phyloP scores from a whole-genome alignment of 306 rosid genomes.

The Urtica urens region DNA sequence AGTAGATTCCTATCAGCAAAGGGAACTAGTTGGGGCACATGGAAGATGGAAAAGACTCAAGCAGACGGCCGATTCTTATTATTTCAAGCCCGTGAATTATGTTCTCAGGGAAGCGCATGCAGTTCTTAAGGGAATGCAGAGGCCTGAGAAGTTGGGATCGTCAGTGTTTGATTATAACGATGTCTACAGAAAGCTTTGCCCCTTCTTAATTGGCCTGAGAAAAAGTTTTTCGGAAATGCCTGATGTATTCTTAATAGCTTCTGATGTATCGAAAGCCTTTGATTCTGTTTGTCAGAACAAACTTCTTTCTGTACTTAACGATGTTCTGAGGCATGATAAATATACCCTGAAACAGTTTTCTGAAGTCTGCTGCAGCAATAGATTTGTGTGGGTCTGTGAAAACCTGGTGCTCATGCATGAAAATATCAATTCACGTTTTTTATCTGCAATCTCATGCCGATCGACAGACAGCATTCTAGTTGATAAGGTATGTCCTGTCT shows the following conservation, averaged over 20 bases:
- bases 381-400: constrained; percentile 55
- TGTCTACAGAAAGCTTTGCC: constrained; percentile 51
- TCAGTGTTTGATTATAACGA: constrained; percentile 89
- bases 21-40: constrained; percentile 13
- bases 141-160: constrained; percentile 65
- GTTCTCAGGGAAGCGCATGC: constrained; percentile 57
- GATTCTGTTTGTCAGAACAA: constrained; percentile 72
- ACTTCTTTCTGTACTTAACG: constrained; percentile 51
- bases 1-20: constrained; percentile 15
- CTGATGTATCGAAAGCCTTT: constrained; percentile 81
- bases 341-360: constrained; percentile 41
- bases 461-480: constrained; percentile 40
- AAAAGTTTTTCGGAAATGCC: constrained; percentile 29
- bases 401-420: constrained; percentile 26
- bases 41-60: constrained; percentile 11
- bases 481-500: constrained; percentile 39
- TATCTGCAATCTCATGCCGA: constrained; percentile 19
- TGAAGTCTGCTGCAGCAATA: constrained; percentile 47
- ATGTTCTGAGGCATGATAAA: constrained; percentile 30
- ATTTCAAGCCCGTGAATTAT: constrained; percentile 53
- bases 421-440: constrained; percentile 19
- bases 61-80: constrained; percentile 15
- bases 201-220: constrained; percentile 42
- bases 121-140: constrained; percentile 54
- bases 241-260: constrained; percentile 41